A percentile compares a stretch with the other conserved stretches of the same genome.
Conservation (phyloP, 371 early-diverging fungal species). For the Saksenaea vasiformis region DNA sequence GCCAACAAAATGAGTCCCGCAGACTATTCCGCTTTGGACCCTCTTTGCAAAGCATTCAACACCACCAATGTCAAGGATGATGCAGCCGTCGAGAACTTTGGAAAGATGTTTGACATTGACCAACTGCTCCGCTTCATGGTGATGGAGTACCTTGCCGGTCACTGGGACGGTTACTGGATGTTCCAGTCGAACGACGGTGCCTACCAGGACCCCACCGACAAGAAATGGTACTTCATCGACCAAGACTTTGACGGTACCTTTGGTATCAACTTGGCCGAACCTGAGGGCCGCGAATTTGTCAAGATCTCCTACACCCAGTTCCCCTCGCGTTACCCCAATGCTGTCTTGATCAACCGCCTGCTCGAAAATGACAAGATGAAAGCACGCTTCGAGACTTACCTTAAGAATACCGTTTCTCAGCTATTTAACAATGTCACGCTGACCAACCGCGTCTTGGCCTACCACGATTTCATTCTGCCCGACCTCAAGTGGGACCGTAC, state of each 20-base stretch:
- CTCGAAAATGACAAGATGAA: conserved; percentile 41
- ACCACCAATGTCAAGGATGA: conserved; percentile 42
- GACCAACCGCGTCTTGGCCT: conserved; percentile 41
- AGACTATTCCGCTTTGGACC: conserved; percentile 30
- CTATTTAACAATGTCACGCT: conserved; percentile 55
- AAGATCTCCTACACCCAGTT: conserved; percentile 38
- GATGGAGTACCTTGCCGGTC: conserved; percentile 54
- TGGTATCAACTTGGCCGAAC: conserved; percentile 50
- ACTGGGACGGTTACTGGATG: conserved; percentile 67
- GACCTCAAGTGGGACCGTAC: conserved; percentile 59
- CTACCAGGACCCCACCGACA: conserved; percentile 50
- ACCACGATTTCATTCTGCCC: conserved; percentile 51
- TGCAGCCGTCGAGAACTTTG: conserved; percentile 36
- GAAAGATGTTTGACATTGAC: conserved; percentile 45
- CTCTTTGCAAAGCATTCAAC: conserved; percentile 42
- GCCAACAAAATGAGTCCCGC: conserved; percentile 41
- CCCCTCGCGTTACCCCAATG: conserved; percentile 36
- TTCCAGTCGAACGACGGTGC: conserved; percentile 57
- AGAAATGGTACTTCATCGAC: conserved; percentile 44
- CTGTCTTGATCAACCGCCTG: conserved; percentile 52
- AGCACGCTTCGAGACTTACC: conserved; percentile 44
- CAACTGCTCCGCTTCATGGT: conserved; percentile 61
- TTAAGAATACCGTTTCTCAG: conserved; percentile 39
- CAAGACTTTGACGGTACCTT: conserved; percentile 65
- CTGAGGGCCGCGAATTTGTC: conserved; percentile 28